Evolutionary conservation across 2,329 filamentous ascomycete species (phyloP), one percentile per base, ranked within the genome.

Genomic region (Rutstroemia sp.): DNA sequence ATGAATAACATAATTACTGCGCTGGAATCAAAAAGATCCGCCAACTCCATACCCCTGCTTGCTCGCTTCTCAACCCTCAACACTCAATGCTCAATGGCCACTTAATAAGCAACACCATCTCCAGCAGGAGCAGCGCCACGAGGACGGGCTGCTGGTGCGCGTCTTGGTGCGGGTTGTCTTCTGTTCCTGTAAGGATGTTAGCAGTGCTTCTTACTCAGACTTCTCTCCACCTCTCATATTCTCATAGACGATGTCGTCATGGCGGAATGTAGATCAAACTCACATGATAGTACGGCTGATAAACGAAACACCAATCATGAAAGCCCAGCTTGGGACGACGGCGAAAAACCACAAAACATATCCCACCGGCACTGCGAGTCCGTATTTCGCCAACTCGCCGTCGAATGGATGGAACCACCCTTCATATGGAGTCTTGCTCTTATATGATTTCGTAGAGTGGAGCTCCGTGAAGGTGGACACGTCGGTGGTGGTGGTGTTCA

Each of bases 321-420:
- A 84, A 55, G 82, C 73, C 88, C 88, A 92, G 75, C 85, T 83
- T 57, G 88, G 81, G 58, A 90, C 72, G 49, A 86, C 73, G 65
- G 79, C 77, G 66, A 88, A 82, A 62, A 76, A 77, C 81, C 82
- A 90, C 64, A 90, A 76, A 52, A 79, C 63, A 69, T 88, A 91
- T 57, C 79, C 88, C 45, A 86, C 72, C 41, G 86, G 85, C 52
- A 87, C 72, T 34, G 79, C 75, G 30, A 90, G 65, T 61, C 80
- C 78, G 61, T 81, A 78, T 74, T 87, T 72, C 58, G 82, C 83
- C 44, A 88, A 73, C 59, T 75, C 72, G 60, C 88, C 87, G 66
- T 89, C 81, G 68, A 90, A 87, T 59, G 88, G 88, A 71, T 92
- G 88, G 77, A 88, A 90, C 68, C 78, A 76, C 52, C 87, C 85